Conservation (phyloP, 2,329 filamentous ascomycete species). For the Fusarium kyushuense region DNA sequence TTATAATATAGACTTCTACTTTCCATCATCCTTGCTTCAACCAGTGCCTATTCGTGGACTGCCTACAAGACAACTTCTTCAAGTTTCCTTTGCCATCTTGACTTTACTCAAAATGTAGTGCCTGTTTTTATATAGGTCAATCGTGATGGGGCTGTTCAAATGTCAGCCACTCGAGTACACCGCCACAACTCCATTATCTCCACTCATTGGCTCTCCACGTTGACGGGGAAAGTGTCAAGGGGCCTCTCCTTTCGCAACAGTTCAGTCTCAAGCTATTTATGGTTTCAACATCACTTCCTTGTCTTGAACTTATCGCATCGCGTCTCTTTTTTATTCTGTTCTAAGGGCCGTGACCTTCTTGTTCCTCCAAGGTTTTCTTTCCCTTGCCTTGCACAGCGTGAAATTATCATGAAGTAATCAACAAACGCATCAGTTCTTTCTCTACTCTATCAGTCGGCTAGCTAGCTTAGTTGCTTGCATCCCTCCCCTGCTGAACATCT, state of each 20-base stretch:
- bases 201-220: conserved; percentile 36
- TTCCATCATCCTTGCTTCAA: too few species aligned
- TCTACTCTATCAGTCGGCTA: conserved; percentile 16
- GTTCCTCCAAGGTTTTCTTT: neutral
- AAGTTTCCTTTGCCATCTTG: too few species aligned
- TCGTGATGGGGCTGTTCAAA: too few species aligned
- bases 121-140: too few species aligned
- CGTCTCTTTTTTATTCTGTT: neutral
- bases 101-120: too few species aligned
- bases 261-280: conserved; percentile 21
- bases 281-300: conserved; percentile 27
- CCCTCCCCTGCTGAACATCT: conserved; percentile 20
- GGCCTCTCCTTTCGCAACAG: conserved; percentile 36
- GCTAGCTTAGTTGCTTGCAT: conserved; percentile 1
- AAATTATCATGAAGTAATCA: conserved; percentile 38
- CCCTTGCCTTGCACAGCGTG: conserved; percentile 1
- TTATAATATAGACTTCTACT: too few species aligned
- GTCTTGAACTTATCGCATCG: conserved; percentile 4
- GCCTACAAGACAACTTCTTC: too few species aligned
- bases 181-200: conserved; percentile 23
- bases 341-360: conserved; percentile 12
- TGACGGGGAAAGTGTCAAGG: conserved; percentile 28
- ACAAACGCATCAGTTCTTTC: conserved; percentile 8
- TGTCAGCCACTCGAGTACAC: conserved; percentile 36
- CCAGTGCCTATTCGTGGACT: too few species aligned